Percentiles rank a stretch among this genome's conserved stretches.
Conservation (phyloP, 2,329 filamentous ascomycete genomes). For the Xylariaceae sp. region DNA sequence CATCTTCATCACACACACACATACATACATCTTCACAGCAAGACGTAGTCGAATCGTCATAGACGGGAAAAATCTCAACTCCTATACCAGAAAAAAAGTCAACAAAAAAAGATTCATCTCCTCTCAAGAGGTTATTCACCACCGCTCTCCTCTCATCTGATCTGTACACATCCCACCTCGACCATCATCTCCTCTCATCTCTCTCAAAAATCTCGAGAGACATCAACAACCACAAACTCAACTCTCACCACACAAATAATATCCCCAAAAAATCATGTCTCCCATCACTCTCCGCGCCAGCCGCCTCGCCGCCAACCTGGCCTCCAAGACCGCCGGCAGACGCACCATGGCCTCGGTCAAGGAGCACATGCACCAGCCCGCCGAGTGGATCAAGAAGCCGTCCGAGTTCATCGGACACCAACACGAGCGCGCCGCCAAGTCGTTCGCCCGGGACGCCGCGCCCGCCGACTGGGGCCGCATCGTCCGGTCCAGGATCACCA, state of each 20-base stretch:
- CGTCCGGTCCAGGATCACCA: constrained; percentile 27
- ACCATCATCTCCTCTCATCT: not conserved
- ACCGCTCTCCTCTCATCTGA: not conserved
- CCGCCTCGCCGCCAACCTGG: constrained; percentile 10
- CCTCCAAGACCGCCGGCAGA: constrained; percentile 8
- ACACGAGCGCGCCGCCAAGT: not conserved
- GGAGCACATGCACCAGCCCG: not conserved
- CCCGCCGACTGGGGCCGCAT: constrained; percentile 34
- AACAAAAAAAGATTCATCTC: constrained; percentile 3
- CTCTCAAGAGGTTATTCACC: constrained; percentile 4
- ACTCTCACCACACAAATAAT: not conserved
- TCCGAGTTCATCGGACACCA: not conserved
- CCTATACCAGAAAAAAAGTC: too few species aligned
- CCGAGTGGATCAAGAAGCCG: not conserved
- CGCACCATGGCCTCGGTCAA: constrained; percentile 4
- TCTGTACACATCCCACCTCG: not conserved
- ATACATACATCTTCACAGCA: not conserved
- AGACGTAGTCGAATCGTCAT: constrained; percentile 1
- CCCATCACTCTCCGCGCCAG: constrained; percentile 9
- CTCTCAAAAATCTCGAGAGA: too few species aligned
- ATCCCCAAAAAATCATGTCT: constrained; percentile 8
- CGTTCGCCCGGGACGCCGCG: constrained; percentile 3
- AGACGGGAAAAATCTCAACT: constrained; percentile 4
- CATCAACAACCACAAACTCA: not conserved
- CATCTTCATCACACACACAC: not conserved